Conservation (phyloP, 2,329 filamentous ascomycete species). For the Cadophora sp. region DNA sequence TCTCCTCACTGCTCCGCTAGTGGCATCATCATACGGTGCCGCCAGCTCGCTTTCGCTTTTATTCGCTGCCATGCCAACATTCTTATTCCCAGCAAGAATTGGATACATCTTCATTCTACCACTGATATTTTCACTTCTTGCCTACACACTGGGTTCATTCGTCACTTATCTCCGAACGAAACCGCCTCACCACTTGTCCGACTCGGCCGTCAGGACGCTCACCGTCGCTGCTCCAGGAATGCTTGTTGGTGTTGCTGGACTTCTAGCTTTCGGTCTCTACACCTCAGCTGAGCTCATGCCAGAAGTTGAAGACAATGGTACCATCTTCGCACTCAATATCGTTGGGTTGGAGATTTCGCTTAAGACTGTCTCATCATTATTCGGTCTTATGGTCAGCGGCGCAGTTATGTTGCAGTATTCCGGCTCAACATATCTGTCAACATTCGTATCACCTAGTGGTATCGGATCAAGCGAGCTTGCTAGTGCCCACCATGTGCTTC, state of each 20-base stretch:
- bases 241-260: conserved; percentile 28
- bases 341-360: conserved; percentile 29
- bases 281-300: conserved; percentile 23
- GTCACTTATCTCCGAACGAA: conserved; percentile 21
- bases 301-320: conserved; percentile 5
- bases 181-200: conserved; percentile 23
- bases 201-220: conserved; percentile 1
- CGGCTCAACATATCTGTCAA: conserved; percentile 18
- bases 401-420: conserved; percentile 23
- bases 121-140: conserved; percentile 28
- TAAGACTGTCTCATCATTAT: conserved; percentile 30
- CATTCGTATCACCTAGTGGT: conserved; percentile 10
- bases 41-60: conserved; percentile 54
- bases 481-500: conserved; percentile 19
- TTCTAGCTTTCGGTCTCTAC: conserved; percentile 34
- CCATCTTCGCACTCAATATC: conserved; percentile 21
- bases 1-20: conserved; percentile 53
- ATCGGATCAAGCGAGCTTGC: conserved; percentile 15
- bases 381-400: conserved; percentile 31
- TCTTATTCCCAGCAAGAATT: conserved; percentile 48
- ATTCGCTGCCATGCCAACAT: conserved; percentile 53
- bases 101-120: conserved; percentile 51
- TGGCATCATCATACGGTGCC: conserved; percentile 55
- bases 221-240: conserved; percentile 22
- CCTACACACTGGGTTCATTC: conserved; percentile 26